Percentiles rank a stretch among this genome's conserved stretches.
These are phyloP conservation scores for Lachancea meyersii DNA, from an alignment of 805 yeast species.

Conservation along the genomic window DNA sequence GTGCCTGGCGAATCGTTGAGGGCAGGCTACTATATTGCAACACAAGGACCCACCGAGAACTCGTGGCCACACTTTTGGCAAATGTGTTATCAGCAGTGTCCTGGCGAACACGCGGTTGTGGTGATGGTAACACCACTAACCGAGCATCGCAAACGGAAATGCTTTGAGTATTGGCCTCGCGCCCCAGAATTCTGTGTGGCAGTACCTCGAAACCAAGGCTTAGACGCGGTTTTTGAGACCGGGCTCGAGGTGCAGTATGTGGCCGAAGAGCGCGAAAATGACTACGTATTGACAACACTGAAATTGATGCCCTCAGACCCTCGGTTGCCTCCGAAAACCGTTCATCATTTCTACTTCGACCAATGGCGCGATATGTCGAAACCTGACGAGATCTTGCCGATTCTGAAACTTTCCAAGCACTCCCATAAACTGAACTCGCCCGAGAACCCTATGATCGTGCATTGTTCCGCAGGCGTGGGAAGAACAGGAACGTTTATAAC, in stretches of 20 bases:
- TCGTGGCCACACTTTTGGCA: slow-evolving; percentile 89
- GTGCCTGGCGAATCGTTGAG: slow-evolving; percentile 19
- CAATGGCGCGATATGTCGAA: slow-evolving; percentile 83
- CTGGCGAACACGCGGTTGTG: slow-evolving; percentile 51
- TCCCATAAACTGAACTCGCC: slow-evolving; percentile 26
- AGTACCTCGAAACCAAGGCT: slow-evolving; percentile 19
- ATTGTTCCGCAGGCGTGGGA: slow-evolving; percentile 97
- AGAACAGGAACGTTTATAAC: slow-evolving; percentile 88
- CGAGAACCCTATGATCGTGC: slow-evolving; percentile 59
- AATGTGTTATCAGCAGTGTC: slow-evolving; percentile 57
- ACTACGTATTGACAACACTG: slow-evolving; percentile 24
- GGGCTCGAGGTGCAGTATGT: slow-evolving; percentile 20
- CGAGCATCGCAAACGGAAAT: slow-evolving; percentile 69
- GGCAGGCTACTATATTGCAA: slow-evolving; percentile 49
- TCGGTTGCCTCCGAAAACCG: slow-evolving; percentile 37
- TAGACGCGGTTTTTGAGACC: slow-evolving; percentile 19
- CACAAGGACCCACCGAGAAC: slow-evolving; percentile 71
- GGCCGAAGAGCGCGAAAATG: slow-evolving; percentile 17
- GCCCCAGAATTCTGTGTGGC: slow-evolving; percentile 11
- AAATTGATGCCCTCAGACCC: slow-evolving; percentile 17
- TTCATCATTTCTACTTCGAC: slow-evolving; percentile 63
- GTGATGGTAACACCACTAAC: slow-evolving; percentile 71
- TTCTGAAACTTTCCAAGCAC: slow-evolving; percentile 28
- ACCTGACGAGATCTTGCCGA: slow-evolving; percentile 38
- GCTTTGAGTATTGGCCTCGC: slow-evolving; percentile 71